Evolutionary conservation across 495 filamentous ascomycete genomes (phyloP), one percentile per base, ranked within the genome.

Genomic region (Penicillium pancosmium): DNA sequence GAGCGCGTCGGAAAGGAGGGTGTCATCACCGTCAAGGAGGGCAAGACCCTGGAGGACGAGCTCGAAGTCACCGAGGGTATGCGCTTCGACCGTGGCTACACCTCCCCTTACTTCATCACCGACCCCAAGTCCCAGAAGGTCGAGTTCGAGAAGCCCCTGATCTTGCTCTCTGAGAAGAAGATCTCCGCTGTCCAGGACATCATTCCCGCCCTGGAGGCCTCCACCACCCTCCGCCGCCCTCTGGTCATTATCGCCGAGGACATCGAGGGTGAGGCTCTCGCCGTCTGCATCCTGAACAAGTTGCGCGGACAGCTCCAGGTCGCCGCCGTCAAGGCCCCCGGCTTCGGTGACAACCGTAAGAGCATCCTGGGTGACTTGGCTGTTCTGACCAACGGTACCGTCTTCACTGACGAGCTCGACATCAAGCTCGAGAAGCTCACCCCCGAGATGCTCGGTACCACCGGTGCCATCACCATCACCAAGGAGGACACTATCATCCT

Each of bases 301-400:
- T 91, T 98, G 71, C 95, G 94, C 78, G 95, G 94, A 55, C 94
- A 98, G 82, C 88, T 98, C 73, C 93, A 98, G 80, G 93, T 98
- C 64, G 93, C 90, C 61, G 95, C 94, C 58, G 92, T 98, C 79
- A 98, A 98, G 88, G 94, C 94, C 56, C 94, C 94, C 60, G 94
- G 94, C 74, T 98, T 98, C 79, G 94, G 94, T 77, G 95, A 98
- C 84, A 98, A 98, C 89, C 90, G 95, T 81, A 98, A 98, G 86
- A 96, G 91, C 69, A 94, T 98, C 76, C 91, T 98, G 43, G 94
- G 93, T 71, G 94, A 98, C 76, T 79, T 98, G 64, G 94, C 85
- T 66, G 87, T 97, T 62, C 86, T 98, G 62, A 98, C 95, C 78
- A 96, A 97, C 80, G 92, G 87, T 73, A 95, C 87, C 56, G 94